phyloP scores from a whole-genome alignment of 768 basidiomycete genomes.

The Mrakia frigida region DNA sequence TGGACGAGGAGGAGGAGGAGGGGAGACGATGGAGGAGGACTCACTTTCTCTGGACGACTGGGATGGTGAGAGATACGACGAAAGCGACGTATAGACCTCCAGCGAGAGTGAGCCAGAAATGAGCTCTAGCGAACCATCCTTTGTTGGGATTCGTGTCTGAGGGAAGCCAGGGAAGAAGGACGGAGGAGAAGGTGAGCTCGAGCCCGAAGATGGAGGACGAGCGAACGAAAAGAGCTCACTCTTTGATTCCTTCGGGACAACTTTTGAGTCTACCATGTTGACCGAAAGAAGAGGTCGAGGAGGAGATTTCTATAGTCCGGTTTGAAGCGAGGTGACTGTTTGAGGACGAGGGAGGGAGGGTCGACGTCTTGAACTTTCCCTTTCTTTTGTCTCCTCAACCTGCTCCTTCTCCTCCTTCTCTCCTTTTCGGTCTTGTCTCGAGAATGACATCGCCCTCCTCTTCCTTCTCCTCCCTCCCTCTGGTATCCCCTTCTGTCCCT shows the following conservation, averaged over 20 bases:
- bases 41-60: constrained; percentile 66
- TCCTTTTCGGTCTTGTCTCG: neutral
- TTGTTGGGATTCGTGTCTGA: constrained; percentile 5
- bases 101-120: constrained; percentile 46
- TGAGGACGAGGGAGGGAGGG: too few species aligned
- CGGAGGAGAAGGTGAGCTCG: constrained; percentile 10
- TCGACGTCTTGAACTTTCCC: neutral
- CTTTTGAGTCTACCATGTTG: neutral
- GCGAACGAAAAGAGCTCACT: neutral
- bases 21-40: constrained; percentile 39
- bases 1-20: neutral
- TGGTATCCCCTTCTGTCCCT: neutral
- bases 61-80: constrained; percentile 56
- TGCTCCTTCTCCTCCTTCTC: neutral
- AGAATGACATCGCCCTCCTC: neutral
- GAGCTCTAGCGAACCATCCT: constrained; percentile 38
- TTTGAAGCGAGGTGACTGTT: neutral
- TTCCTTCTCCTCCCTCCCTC: neutral
- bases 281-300: neutral
- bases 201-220: neutral
- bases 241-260: neutral
- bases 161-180: neutral
- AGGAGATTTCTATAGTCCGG: neutral
- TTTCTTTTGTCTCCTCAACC: neutral
- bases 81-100: constrained; percentile 55